Base-by-base conservation (phyloP, 2,329 filamentous ascomycete genomes). In the Clonostachys solani region DNA sequence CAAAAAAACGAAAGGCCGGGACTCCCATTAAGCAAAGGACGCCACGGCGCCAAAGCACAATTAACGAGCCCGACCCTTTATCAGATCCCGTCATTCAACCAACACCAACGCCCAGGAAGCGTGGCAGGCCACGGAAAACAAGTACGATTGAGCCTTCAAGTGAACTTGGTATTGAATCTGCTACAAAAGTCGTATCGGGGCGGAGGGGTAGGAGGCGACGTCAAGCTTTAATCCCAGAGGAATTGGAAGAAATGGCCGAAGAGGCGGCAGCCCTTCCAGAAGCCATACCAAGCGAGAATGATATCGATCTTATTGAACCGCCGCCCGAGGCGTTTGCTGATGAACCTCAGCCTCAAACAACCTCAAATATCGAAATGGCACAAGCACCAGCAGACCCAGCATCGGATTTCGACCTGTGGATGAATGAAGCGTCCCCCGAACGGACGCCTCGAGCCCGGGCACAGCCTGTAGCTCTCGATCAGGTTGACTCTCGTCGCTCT, bases 361-460 rank as follows among this genome's bases (percentile, higher is more conserved):
- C 23, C 23, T 29, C 23, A 29, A 29, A 29, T 29, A 29, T 29
- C 23, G 23, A 29, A 29, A 29, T 29, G 23, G 16, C 23, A 35
- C 29, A n/a, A 36, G 36, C 45, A 12, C 42, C 47, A 9, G 44
- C 47, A 13, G 50, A 51, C 4, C 50, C 45, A 29, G 60, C 58
- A 19, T 47, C 58, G 19, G 61, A 70, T 35, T 69, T 69, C 0
- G 73, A 76, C 53, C 67, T 75, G 17, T 76, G 73, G 73, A 68
- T 75, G 56, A 64, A 64, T 29, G 68, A 67, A 7, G 41, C 71
- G 36, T 67, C 66, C 2, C 60, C 73, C 38, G 59, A 70, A 33
- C 56, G 58, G 13, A 70, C 67, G 0, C 69, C 69, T 9, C 59
- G 54, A 19, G 56, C 62, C 16, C 36, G 17, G 36, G 1, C 36